A percentile compares a stretch with the other conserved stretches of the same genome.
These are phyloP conservation scores for Carex kokanica DNA, from an alignment of 176 grass and related monocot species.

Conservation along the genomic window DNA sequence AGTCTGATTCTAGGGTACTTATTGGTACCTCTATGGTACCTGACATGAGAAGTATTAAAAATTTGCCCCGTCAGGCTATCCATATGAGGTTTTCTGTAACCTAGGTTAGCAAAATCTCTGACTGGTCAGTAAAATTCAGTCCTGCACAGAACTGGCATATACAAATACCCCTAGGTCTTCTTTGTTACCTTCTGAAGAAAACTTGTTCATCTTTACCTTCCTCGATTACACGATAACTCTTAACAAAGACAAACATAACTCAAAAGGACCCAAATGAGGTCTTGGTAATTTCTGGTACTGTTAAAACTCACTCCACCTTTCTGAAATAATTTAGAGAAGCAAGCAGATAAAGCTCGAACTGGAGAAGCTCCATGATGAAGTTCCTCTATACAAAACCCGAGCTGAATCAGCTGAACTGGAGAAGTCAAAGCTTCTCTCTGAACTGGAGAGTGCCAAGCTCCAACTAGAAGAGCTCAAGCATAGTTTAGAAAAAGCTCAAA, in stretches of 20 bases:
- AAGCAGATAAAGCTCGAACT: conserved; percentile 59
- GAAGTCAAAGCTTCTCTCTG: conserved; percentile 46
- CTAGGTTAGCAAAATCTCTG: neutral
- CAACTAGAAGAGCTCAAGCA: conserved; percentile 68
- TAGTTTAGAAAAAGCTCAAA: conserved; percentile 64
- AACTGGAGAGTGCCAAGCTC: conserved; percentile 55
- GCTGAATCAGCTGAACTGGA: conserved; percentile 51
- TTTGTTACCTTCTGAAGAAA: neutral
- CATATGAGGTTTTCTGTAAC: neutral
- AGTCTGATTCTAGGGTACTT: neutral
- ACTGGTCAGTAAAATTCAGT: neutral
- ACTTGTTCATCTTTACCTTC: neutral
- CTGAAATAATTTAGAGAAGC: conserved; percentile 44
- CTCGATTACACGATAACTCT: conserved; percentile 24
- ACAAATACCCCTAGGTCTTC: neutral
- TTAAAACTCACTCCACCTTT: neutral
- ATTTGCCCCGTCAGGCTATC: neutral
- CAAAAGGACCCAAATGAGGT: neutral
- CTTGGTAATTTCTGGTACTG: neutral
- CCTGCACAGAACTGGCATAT: neutral
- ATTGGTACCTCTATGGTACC: neutral
- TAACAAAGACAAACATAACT: neutral
- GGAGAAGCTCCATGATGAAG: conserved; percentile 56
- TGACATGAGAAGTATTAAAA: neutral
- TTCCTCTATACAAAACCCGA: conserved; percentile 46